A percentile compares a stretch with the other conserved stretches of the same genome.
Conservation (phyloP, 2,329 filamentous ascomycete genomes). For the Stemphylium vesicarium region DNA sequence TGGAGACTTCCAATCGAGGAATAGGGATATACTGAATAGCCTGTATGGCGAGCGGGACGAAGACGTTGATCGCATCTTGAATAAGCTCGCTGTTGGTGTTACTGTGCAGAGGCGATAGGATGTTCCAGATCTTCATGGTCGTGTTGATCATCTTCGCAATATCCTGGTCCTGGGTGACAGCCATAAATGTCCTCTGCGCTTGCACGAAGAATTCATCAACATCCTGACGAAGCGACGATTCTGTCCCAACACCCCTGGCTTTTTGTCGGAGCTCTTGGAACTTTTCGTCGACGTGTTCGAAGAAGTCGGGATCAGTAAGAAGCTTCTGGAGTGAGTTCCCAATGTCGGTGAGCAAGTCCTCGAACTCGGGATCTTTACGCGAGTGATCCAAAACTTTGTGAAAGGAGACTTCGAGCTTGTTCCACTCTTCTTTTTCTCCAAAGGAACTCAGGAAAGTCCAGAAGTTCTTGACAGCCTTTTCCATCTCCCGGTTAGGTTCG, state of each 20-base stretch:
- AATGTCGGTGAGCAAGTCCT: conserved; percentile 74
- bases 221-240: conserved; percentile 73
- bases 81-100: conserved; percentile 74
- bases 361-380: conserved; percentile 80
- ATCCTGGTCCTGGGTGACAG: conserved; percentile 74
- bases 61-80: conserved; percentile 77
- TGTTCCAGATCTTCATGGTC: conserved; percentile 69
- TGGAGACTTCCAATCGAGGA: conserved; percentile 84
- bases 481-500: conserved; percentile 74
- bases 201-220: conserved; percentile 75
- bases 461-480: conserved; percentile 77
- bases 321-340: conserved; percentile 79
- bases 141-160: conserved; percentile 73
- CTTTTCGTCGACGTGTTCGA: conserved; percentile 74
- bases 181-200: conserved; percentile 69
- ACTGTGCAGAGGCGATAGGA: conserved; percentile 70
- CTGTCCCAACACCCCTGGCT: conserved; percentile 63
- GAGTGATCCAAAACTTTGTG: conserved; percentile 75
- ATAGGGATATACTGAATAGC: conserved; percentile 88
- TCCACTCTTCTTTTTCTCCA: conserved; percentile 76
- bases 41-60: conserved; percentile 78
- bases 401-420: conserved; percentile 72
- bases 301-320: conserved; percentile 84
- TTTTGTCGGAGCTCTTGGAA: conserved; percentile 65
- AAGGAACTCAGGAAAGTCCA: conserved; percentile 83